Conservation (phyloP, 176 grass and related monocot genomes). For the Carex cristatella region DNA sequence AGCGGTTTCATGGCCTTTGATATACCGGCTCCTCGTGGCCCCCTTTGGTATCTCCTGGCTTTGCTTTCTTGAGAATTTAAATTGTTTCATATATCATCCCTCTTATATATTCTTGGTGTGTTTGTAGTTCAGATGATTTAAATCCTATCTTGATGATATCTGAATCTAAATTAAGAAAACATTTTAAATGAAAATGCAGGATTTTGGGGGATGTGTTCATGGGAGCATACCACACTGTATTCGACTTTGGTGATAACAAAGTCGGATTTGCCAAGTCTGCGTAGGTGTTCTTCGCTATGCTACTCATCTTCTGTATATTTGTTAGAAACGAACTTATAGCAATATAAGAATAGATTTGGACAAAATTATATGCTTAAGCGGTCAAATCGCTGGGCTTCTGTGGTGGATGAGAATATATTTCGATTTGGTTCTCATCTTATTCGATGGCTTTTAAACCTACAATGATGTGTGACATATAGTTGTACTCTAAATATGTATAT, state of each 20-base stretch:
- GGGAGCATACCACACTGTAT: constrained; percentile 91
- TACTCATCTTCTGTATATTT: background rate
- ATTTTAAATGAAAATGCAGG: constrained; percentile 36
- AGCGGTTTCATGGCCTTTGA: constrained; percentile 95
- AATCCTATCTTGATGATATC: background rate
- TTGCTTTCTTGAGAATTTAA: background rate
- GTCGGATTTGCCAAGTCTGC: constrained; percentile 70
- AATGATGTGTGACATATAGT: background rate
- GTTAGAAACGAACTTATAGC: background rate
- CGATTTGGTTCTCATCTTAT: background rate
- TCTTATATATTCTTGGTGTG: background rate
- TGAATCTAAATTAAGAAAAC: background rate
- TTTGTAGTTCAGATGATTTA: background rate
- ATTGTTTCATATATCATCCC: background rate
- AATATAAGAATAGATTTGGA: background rate
- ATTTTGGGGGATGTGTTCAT: constrained; percentile 99
- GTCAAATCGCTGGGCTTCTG: background rate
- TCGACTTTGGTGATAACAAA: constrained; percentile 70
- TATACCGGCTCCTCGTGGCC: constrained; percentile 57
- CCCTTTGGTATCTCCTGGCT: constrained; percentile 62
- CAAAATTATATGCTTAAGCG: background rate
- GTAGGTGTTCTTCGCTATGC: constrained; percentile 15
- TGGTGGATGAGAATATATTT: constrained; percentile 8
- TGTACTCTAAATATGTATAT: background rate
- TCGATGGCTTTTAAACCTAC: background rate